Evolutionary conservation across 805 yeast species (phyloP), one percentile per base, ranked within the genome.

Genomic region (Teunomyces lycoperdinae): DNA sequence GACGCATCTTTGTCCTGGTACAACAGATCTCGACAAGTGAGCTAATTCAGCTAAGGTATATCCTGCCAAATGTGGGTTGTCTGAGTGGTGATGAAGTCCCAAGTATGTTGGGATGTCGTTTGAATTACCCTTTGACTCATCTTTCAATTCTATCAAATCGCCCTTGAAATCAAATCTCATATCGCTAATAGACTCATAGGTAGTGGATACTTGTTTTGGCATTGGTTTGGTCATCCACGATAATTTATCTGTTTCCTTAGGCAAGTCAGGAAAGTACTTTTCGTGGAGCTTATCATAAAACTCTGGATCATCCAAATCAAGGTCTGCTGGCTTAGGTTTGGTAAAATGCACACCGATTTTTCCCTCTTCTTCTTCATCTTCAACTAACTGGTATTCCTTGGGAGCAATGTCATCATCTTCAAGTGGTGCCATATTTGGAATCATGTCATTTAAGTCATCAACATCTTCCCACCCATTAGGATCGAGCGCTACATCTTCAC

Each of bases 51-150:
- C 73, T 20, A 94, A 62, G 0, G 97, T 91, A 64, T 94, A 94
- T 0, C 99, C 99, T 0, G 98, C 96, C 45, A 91, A 73, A 40
- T 84, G 83, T 0, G 98, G 97, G 42, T 85, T 83, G 9, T 85
- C 89, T 0, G 97, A 78, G 65, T 94, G 99, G 63, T 94, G 98
- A 59, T 89, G 97, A 24, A 94, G 76, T 0, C 96, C 99, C 34
- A 78, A 61, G 34, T 74, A 70, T 0, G 84, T 74, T 2, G 86
- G 81, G 5, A 80, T 64, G 6, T 64, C 64, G 9, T 52, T 51
- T 3, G 48, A 41, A 7, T 48, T 46, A 8, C 55, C 32, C 11
- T 50, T 46, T n/a, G 44, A 47, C 20, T 66, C 64, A 1, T 67
- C 49, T 11, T 68, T 63, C 28, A 81, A 71, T 43, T 81, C 74